A percentile compares a stretch with the other conserved stretches of the same genome.
phyloP scores from a whole-genome alignment of 2,329 filamentous ascomycete genomes.

The Graphilbum fragrans region DNA sequence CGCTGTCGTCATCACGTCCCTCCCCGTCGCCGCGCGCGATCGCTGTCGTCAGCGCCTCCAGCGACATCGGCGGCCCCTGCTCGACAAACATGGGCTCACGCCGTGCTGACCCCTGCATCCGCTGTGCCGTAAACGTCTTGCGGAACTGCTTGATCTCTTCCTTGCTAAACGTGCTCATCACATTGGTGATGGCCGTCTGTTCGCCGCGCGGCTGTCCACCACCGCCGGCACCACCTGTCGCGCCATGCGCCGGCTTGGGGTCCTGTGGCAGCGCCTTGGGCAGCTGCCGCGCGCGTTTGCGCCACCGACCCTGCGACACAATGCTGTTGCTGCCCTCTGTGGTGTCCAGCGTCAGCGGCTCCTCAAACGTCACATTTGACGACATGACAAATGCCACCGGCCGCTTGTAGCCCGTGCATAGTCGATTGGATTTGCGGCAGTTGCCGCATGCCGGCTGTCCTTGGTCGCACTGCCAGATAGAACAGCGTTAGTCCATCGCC shows the following conservation, averaged over 20 bases:
- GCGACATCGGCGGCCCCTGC: background rate
- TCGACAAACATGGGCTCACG: background rate
- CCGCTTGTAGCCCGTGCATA: conserved; percentile 14
- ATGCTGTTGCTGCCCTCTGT: conserved; percentile 1
- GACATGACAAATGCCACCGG: conserved; percentile 10
- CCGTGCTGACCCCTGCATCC: background rate
- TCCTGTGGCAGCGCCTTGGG: background rate
- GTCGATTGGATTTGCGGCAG: conserved; percentile 12
- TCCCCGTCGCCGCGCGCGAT: too few relatives aligned
- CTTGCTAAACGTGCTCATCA: too few relatives aligned
- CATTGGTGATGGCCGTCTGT: too few relatives aligned
- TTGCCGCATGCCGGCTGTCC: conserved; percentile 13
- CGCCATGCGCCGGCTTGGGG: background rate
- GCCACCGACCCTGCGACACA: conserved; percentile 9
- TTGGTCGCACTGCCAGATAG: conserved; percentile 9
- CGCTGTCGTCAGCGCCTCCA: background rate
- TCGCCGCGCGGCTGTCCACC: too few relatives aligned
- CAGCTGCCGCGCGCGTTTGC: background rate
- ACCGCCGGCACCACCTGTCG: background rate
- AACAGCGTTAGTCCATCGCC: too few relatives aligned
- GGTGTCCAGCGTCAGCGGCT: background rate
- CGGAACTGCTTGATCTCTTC: background rate
- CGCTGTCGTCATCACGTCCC: too few relatives aligned
- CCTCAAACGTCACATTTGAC: conserved; percentile 3
- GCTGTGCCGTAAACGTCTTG: background rate